Conservation (phyloP, 352 stramenopile species). For the Pythium guiyangense region DNA sequence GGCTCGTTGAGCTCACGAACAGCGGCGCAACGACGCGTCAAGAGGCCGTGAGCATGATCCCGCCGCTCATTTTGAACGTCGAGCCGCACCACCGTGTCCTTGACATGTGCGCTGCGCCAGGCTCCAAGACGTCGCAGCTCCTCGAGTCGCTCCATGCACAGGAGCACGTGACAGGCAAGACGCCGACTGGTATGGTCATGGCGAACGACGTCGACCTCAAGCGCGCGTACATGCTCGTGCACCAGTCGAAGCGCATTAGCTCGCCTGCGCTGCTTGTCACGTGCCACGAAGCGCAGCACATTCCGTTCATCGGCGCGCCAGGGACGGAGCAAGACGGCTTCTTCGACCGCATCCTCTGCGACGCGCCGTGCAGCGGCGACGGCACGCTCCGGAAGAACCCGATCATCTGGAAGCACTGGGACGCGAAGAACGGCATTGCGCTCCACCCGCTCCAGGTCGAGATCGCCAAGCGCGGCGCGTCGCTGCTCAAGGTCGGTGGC, state of each 20-base stretch:
- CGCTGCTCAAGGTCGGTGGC: conserved; percentile 90
- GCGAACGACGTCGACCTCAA: conserved; percentile 97
- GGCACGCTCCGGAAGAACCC: conserved; percentile 98
- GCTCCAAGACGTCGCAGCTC: conserved; percentile 98
- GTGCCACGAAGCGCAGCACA: conserved; percentile 94
- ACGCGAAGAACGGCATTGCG: conserved; percentile 82
- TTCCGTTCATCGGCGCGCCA: conserved; percentile 87
- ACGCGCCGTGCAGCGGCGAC: conserved; percentile 98
- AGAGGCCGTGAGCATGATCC: conserved; percentile 99
- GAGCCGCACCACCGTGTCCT: conserved; percentile 91
- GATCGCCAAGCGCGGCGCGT: conserved; percentile 92
- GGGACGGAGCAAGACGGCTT: conserved; percentile 59
- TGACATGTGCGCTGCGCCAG: conserved; percentile 98
- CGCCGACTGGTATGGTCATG: conserved; percentile 89
- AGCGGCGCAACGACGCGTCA: conserved; percentile 96
- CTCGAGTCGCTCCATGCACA: conserved; percentile 91
- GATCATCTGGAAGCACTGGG: conserved; percentile 94
- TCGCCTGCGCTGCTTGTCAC: conserved; percentile 94
- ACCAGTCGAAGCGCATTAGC: conserved; percentile 95
- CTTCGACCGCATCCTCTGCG: conserved; percentile 98
- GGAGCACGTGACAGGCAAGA: conserved; percentile 68
- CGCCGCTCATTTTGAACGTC: conserved; percentile 95
- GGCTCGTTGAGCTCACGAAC: conserved; percentile 93
- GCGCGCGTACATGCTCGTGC: conserved; percentile 98
- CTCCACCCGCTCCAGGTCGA: conserved; percentile 95